Percentiles rank a stretch among this genome's conserved stretches.
Evolutionary conservation across 2,329 filamentous ascomycete species (phyloP).

Genomic region (Aspergillus phoenicis): DNA sequence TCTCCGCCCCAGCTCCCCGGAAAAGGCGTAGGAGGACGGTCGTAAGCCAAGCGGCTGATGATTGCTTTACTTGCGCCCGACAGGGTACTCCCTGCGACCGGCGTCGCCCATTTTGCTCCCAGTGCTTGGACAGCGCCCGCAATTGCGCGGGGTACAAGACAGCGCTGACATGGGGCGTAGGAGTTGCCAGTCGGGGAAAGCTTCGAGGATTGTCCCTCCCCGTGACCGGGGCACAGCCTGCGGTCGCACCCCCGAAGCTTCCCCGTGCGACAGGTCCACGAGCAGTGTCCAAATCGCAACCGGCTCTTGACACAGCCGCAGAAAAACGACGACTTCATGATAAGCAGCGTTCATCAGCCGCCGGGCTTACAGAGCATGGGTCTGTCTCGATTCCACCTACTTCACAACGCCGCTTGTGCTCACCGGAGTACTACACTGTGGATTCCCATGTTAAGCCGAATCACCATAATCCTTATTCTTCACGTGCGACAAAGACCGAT

Average conservation of each 20-base stretch:
- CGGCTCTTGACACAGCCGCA: background rate
- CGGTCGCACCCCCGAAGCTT: slow-evolving; percentile 25
- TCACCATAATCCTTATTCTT: background rate
- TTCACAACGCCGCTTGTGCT: background rate
- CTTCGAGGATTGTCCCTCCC: slow-evolving; percentile 82
- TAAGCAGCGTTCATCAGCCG: background rate
- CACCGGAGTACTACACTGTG: background rate
- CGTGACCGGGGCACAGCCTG: slow-evolving; percentile 52
- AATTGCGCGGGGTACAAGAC: slow-evolving; percentile 97
- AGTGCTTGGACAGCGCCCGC: slow-evolving; percentile 86
- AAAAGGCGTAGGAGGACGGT: slow-evolving; percentile 86
- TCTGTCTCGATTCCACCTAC: background rate
- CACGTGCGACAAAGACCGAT: background rate
- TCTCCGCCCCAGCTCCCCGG: slow-evolving; percentile 38
- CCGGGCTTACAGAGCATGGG: background rate
- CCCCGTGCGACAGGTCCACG: slow-evolving; percentile 1
- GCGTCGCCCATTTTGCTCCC: slow-evolving; percentile 89
- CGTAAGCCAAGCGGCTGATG: slow-evolving; percentile 84
- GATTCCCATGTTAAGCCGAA: background rate
- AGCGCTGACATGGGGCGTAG: slow-evolving; percentile 93
- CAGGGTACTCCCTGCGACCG: slow-evolving; percentile 84
- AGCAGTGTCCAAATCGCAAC: background rate
- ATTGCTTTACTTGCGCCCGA: slow-evolving; percentile 92
- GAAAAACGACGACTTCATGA: background rate
- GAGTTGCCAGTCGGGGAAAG: slow-evolving; percentile 93